A percentile compares a stretch with the other conserved stretches of the same genome.
Evolutionary conservation across 2,329 filamentous ascomycete species (phyloP).

Genomic region (Drechslerella stenobrocha): DNA sequence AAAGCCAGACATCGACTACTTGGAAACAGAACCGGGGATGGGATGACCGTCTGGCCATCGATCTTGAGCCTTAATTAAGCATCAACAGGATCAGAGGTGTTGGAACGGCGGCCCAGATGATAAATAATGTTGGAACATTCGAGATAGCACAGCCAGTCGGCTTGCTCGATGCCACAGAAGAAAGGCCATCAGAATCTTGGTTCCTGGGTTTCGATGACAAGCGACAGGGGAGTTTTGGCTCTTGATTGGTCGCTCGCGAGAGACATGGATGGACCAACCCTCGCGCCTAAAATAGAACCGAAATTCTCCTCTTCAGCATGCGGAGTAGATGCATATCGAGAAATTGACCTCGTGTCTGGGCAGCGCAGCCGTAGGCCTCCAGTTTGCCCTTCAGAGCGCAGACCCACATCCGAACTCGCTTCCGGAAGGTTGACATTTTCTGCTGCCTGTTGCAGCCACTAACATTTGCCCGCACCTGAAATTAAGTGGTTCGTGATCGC

Average conservation of each 20-base stretch:
- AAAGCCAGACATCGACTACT: background rate
- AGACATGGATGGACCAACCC: conserved; percentile 34
- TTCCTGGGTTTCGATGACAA: conserved; percentile 28
- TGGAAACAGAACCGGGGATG: background rate
- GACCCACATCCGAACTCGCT: conserved; percentile 1
- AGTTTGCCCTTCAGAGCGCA: background rate
- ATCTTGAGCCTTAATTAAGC: background rate
- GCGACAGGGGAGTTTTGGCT: conserved; percentile 1
- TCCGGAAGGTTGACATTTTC: conserved; percentile 1
- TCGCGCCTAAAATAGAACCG: conserved; percentile 48
- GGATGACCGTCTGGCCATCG: conserved; percentile 1
- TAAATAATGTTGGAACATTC: background rate
- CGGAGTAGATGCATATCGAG: background rate
- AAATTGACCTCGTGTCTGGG: background rate
- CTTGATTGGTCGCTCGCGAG: conserved; percentile 27
- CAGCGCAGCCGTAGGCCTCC: background rate
- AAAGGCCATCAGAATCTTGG: conserved; percentile 27
- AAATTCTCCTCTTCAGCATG: conserved; percentile 9
- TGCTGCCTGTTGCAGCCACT: background rate
- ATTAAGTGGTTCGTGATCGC: background rate
- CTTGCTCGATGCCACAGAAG: conserved; percentile 10
- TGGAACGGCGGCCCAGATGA: background rate
- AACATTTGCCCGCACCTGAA: background rate
- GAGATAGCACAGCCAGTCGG: conserved; percentile 13
- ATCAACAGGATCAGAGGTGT: too few relatives aligned